phyloP scores from a whole-genome alignment of 1,284 basidiomycete genomes.

The Gymnopus androsaceus region DNA sequence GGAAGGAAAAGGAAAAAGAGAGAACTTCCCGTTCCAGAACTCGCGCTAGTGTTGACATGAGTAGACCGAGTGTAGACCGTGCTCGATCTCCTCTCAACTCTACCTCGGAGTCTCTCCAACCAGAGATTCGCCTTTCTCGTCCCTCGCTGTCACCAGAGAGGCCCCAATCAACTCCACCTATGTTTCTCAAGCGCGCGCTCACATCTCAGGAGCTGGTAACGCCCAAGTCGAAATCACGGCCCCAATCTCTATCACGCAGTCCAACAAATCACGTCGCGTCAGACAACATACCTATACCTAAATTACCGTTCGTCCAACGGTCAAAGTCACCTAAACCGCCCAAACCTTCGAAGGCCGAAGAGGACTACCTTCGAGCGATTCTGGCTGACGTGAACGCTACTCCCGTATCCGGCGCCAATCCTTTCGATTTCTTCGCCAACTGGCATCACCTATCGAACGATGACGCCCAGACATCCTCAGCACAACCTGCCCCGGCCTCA shows the following conservation, averaged over 20 bases:
- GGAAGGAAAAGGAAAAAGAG: conserved; percentile 19
- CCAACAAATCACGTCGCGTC: too few relatives aligned
- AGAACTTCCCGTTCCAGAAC: conserved; percentile 5
- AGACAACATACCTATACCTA: too few relatives aligned
- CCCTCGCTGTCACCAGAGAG: conserved; percentile 17
- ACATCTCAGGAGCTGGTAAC: neutral
- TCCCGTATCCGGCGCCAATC: conserved; percentile 28
- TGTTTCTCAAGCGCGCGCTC: neutral
- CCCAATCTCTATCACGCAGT: conserved; percentile 18
- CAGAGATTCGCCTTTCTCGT: conserved; percentile 25
- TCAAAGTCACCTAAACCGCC: conserved; percentile 50
- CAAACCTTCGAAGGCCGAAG: conserved; percentile 55
- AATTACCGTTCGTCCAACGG: too few relatives aligned
- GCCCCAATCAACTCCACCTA: conserved; percentile 6
- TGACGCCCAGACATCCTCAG: conserved; percentile 15
- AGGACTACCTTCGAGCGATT: conserved; percentile 63
- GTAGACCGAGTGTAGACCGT: neutral
- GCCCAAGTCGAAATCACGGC: conserved; percentile 8
- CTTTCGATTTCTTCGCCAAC: conserved; percentile 49
- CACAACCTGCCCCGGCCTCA: conserved; percentile 7
- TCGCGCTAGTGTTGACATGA: conserved; percentile 11
- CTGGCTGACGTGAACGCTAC: conserved; percentile 57
- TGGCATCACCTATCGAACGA: conserved; percentile 22
- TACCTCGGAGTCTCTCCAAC: conserved; percentile 5
- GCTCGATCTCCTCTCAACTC: neutral